Base-by-base conservation (phyloP, 2,329 filamentous ascomycete species). In the Diplodia scrobiculata region DNA sequence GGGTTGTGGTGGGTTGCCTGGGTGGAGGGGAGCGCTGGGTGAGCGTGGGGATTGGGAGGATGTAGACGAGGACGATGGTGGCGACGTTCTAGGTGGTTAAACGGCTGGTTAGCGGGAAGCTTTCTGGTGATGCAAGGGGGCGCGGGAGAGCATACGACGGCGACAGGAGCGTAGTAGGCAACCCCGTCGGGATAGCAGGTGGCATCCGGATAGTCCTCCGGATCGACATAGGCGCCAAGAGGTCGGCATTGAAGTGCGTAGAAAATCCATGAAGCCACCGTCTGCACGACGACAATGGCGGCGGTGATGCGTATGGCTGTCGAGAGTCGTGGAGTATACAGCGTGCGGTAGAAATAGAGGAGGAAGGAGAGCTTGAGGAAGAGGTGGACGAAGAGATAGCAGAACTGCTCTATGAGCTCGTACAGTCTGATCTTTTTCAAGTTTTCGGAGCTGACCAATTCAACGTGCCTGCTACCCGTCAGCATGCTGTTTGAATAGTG, bases 361-460 rank as follows among this genome's bases (percentile, higher is more conserved):
- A 67, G 51, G 29, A 67, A 63, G 29, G 65, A 63, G 10, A 47
- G 29, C 17, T 64, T 67, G 34, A 67, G 32, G 65, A 63, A 38
- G 32, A 60, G 50, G 11, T 67, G 65, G n/a, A 63, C 34, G 19
- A 51, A 21, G 11, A 55, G 21, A 58, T 67, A 67, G 48, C 34
- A 63, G 34, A 54, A 50, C 17, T 67, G 45, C 25, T 67, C 45
- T 11, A 67, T 51, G 27, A 67, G 27, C 10, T 62, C 58, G 14
- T 48, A 51, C 65, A 36, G 29, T 50, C 45, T 62, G 27, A 62
- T 62, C 27, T 62, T 34, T 25, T n/a, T 36, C 10, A 50, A 6
- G 11, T 34, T 32, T 36, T 50, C 58, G 19, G 38, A 62, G 27
- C 25, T 62, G 45, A 62, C 45, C 11, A 29, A n/a, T 34, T 36